phyloP scores from a whole-genome alignment of 768 basidiomycete genomes.

The Wakefieldia striispora region DNA sequence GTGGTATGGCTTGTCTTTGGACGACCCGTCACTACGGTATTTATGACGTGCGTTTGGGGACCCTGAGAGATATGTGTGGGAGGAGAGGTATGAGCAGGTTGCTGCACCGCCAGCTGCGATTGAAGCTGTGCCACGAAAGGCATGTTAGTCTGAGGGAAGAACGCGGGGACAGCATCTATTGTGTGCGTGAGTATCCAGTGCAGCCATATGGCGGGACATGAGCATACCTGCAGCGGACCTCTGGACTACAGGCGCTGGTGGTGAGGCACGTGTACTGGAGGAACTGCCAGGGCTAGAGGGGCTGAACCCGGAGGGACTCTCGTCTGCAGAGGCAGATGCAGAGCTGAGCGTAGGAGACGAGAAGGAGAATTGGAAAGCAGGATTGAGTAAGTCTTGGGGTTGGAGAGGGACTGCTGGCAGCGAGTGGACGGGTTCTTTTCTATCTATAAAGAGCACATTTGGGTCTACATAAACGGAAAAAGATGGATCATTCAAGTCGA shows the following conservation, averaged over 20 bases:
- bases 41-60: constrained; percentile 23
- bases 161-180: constrained; percentile 21
- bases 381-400: constrained; percentile 27
- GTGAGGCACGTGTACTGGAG: constrained; percentile 34
- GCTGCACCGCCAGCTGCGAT: constrained; percentile 24
- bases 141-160: constrained; percentile 12
- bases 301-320: constrained; percentile 21
- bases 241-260: constrained; percentile 22
- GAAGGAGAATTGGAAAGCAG: constrained; percentile 43
- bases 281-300: constrained; percentile 25
- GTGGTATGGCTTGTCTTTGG: constrained; percentile 87
- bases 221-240: constrained; percentile 20
- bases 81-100: constrained; percentile 31
- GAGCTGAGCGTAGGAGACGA: constrained; percentile 35
- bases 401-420: constrained; percentile 19
- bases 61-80: constrained; percentile 23
- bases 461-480: constrained; percentile 60
- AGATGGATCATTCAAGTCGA: constrained; percentile 52
- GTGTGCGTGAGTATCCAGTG: constrained; percentile 14
- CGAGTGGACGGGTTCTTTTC: constrained; percentile 20
- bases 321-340: constrained; percentile 32
- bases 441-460: constrained; percentile 51
- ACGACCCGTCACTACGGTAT: constrained; percentile 15
- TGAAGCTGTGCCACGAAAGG: constrained; percentile 36
- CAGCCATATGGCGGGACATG: neutral